These are phyloP conservation scores for Artomyces pyxidatus DNA, from an alignment of 768 basidiomycete genomes.

Conservation along the genomic window DNA sequence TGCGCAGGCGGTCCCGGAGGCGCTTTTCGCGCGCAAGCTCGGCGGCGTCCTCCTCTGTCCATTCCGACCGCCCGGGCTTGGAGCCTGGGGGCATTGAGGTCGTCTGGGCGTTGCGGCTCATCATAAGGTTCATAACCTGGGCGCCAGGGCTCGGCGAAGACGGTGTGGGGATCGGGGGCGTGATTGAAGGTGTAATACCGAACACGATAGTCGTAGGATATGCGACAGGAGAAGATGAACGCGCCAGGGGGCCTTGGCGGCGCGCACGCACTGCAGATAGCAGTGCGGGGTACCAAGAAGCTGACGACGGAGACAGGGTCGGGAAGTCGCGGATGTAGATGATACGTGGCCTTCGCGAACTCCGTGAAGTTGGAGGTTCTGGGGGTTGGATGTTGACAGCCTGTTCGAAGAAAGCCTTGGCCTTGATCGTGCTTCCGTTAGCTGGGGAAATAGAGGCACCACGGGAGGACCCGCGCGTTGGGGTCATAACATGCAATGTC, in stretches of 20 bases:
- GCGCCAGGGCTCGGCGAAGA: constrained; percentile 22
- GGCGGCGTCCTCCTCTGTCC: constrained; percentile 59
- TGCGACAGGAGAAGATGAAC: constrained; percentile 48
- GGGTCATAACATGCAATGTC: constrained; percentile 38
- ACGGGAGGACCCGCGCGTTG: constrained; percentile 19
- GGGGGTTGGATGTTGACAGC: constrained; percentile 53
- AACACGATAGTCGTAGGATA: constrained; percentile 81
- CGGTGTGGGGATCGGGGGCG: constrained; percentile 31
- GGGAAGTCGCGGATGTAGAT: constrained; percentile 81
- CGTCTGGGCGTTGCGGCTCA: constrained; percentile 32
- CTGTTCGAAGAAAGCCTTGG: constrained; percentile 69
- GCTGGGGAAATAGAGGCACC: constrained; percentile 3
- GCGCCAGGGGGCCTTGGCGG: constrained; percentile 54
- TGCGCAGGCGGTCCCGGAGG: constrained; percentile 58
- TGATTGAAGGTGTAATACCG: constrained; percentile 76
- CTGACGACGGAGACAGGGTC: constrained; percentile 62
- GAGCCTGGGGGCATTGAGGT: constrained; percentile 24
- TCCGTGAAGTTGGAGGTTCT: constrained; percentile 12
- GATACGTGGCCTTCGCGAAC: constrained; percentile 48
- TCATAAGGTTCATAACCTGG: constrained; percentile 37
- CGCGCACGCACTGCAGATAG: constrained; percentile 71
- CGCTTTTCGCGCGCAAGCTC: constrained; percentile 65
- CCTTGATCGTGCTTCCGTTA: constrained; percentile 27
- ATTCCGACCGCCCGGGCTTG: constrained; percentile 39
- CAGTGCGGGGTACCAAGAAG: constrained; percentile 76